These are phyloP conservation scores for Manihot esculenta DNA, from an alignment of 441 rosid species.

Conservation along the genomic window DNA sequence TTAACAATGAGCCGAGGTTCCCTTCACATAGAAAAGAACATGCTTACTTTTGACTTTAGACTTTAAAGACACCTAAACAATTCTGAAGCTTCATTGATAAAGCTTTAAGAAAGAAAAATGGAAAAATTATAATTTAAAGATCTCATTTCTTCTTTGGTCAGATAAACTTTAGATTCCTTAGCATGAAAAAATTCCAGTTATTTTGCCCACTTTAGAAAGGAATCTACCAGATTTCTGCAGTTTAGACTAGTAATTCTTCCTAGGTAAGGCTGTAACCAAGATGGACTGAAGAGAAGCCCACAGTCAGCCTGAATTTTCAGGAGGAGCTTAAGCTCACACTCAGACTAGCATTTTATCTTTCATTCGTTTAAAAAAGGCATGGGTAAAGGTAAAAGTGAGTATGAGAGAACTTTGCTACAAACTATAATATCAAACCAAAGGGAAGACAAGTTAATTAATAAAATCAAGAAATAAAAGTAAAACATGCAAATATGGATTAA, in stretches of 20 bases:
- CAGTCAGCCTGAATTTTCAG: no score
- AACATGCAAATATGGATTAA: constrained; percentile 9
- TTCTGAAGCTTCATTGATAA: not conserved
- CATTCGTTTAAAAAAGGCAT: no score
- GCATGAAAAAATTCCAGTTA: not conserved
- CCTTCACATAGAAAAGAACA: not conserved
- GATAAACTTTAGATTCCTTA: not conserved
- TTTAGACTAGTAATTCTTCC: not conserved
- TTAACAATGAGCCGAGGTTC: no score
- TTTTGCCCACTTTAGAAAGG: no score
- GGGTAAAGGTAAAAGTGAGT: not conserved
- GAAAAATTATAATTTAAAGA: not conserved
- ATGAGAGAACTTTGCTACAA: not conserved
- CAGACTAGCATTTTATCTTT: no score
- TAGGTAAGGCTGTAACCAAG: not conserved
- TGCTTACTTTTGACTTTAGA: not conserved
- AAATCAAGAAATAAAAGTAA: not conserved
- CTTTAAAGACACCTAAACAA: not conserved
- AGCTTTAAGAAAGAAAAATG: not conserved
- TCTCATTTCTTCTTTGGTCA: not conserved
- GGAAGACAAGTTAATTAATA: not conserved
- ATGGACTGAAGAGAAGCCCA: not conserved
- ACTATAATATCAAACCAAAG: constrained; percentile 6
- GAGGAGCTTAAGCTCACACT: no score
- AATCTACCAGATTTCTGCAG: not conserved